These are phyloP conservation scores for Teunomyces pallodes DNA, from an alignment of 805 yeast species.

Conservation along the genomic window DNA sequence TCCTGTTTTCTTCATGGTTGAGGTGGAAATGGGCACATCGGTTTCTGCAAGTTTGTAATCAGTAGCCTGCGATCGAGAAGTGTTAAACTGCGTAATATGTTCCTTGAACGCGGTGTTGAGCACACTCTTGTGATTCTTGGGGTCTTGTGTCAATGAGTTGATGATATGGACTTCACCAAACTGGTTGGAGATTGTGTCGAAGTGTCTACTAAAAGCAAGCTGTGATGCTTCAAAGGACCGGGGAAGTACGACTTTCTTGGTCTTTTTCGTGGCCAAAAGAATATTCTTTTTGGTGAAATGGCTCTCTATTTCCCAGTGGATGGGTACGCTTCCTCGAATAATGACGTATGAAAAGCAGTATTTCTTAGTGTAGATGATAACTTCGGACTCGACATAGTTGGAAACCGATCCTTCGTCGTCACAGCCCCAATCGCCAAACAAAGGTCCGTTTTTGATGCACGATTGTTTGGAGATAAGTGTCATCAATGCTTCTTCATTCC, in stretches of 20 bases:
- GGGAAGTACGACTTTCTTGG: slow-evolving; percentile 45
- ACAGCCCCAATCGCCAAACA: slow-evolving; percentile 57
- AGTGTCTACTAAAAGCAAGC: slow-evolving; percentile 50
- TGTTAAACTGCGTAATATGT: slow-evolving; percentile 34
- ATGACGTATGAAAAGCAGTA: slow-evolving; percentile 45
- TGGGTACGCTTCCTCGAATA: slow-evolving; percentile 53
- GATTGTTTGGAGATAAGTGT: slow-evolving; percentile 54
- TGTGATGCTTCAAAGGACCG: slow-evolving; percentile 54
- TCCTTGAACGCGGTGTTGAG: slow-evolving; percentile 38
- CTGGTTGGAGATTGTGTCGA: slow-evolving; percentile 45
- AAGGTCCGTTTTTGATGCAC: slow-evolving; percentile 45
- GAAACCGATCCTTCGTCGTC: slow-evolving; percentile 56
- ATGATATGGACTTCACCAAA: slow-evolving; percentile 50
- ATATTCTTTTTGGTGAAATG: slow-evolving; percentile 34
- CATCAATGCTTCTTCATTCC: slow-evolving; percentile 37
- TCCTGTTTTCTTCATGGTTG: slow-evolving; percentile 34
- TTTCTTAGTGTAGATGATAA: slow-evolving; percentile 41
- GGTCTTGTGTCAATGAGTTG: slow-evolving; percentile 46
- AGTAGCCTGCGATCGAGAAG: slow-evolving; percentile 10
- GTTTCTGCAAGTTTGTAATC: slow-evolving; percentile 23
- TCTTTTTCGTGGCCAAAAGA: slow-evolving; percentile 24
- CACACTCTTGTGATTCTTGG: slow-evolving; percentile 44
- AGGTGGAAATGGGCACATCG: slow-evolving; percentile 29
- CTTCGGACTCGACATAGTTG: slow-evolving; percentile 52
- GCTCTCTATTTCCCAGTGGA: slow-evolving; percentile 52